A percentile compares a stretch with the other conserved stretches of the same genome.
These are phyloP conservation scores for Scleroderma bovista DNA, from an alignment of 768 basidiomycete genomes.

Conservation along the genomic window DNA sequence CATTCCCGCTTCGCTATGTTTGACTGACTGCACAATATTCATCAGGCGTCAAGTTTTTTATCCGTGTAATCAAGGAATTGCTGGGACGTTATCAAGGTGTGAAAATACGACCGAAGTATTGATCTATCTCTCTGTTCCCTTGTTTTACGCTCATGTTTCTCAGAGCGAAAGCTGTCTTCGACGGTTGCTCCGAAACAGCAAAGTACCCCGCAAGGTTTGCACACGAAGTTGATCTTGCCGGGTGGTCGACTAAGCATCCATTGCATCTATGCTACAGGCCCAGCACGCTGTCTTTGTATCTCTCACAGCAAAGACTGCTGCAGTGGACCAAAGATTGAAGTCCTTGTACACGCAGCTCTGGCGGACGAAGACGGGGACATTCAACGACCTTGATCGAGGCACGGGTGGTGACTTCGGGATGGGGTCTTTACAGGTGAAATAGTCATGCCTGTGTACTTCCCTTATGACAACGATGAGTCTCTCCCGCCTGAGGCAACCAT, in stretches of 20 bases:
- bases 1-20: constrained; percentile 53
- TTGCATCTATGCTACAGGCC: constrained; percentile 70
- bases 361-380: constrained; percentile 78
- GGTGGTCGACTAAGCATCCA: constrained; percentile 39
- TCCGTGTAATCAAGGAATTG: constrained; percentile 67
- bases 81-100: constrained; percentile 66
- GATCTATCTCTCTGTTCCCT: not conserved
- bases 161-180: constrained; percentile 70
- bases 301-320: constrained; percentile 71
- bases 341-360: constrained; percentile 70
- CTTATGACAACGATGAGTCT: constrained; percentile 43
- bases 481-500: constrained; percentile 39
- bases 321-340: constrained; percentile 74
- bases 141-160: not conserved
- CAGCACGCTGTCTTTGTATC: constrained; percentile 75
- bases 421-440: constrained; percentile 22
- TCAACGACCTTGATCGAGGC: constrained; percentile 47
- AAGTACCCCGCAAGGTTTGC: constrained; percentile 67
- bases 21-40: not conserved
- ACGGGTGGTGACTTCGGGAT: constrained; percentile 41
- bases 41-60: constrained; percentile 56
- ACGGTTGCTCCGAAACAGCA: constrained; percentile 58
- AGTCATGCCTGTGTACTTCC: not conserved
- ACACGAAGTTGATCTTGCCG: not conserved
- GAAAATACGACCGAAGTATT: constrained; percentile 74